Conservation (phyloP, 192 early-diverging fungal genomes). For the Dimargaris cristalligena region DNA sequence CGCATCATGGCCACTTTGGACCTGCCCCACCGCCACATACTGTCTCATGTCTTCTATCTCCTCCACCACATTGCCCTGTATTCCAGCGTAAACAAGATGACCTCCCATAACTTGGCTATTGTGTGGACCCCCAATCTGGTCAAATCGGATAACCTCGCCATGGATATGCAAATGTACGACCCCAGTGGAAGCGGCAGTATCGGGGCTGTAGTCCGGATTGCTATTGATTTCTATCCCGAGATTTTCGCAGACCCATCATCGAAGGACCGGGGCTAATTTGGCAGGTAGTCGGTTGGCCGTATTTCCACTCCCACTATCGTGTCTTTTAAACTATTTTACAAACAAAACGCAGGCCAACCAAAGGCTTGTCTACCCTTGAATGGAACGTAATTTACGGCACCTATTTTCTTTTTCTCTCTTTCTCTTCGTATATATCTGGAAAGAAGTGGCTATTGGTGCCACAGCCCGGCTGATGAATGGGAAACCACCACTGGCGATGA, state of each 20-base stretch:
- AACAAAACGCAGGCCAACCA: too few relatives aligned
- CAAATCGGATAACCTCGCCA: conserved; percentile 26
- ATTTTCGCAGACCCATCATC: not conserved
- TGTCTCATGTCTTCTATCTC: conserved; percentile 19
- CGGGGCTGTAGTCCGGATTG: not conserved
- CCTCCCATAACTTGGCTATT: conserved; percentile 56
- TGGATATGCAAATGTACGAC: conserved; percentile 27
- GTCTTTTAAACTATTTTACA: too few relatives aligned
- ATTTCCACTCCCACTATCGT: too few relatives aligned
- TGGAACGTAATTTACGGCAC: too few relatives aligned
- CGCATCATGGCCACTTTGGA: conserved; percentile 14
- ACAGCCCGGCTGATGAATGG: too few relatives aligned
- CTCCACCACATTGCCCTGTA: conserved; percentile 20
- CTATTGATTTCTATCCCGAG: conserved; percentile 1
- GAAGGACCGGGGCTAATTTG: too few relatives aligned
- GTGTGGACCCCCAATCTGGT: conserved; percentile 66
- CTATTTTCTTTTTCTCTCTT: too few relatives aligned
- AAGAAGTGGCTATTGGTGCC: too few relatives aligned
- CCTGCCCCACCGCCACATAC: not conserved
- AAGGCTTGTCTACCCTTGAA: too few relatives aligned
- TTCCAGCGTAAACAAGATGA: conserved; percentile 57
- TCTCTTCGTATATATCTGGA: too few relatives aligned
- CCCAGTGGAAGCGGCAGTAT: not conserved
- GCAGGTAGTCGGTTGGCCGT: too few relatives aligned
- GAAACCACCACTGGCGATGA: too few relatives aligned